Percentiles rank a stretch among this genome's conserved stretches.
phyloP scores from a whole-genome alignment of 192 early-diverging fungal genomes.

The Podila epicladia region DNA sequence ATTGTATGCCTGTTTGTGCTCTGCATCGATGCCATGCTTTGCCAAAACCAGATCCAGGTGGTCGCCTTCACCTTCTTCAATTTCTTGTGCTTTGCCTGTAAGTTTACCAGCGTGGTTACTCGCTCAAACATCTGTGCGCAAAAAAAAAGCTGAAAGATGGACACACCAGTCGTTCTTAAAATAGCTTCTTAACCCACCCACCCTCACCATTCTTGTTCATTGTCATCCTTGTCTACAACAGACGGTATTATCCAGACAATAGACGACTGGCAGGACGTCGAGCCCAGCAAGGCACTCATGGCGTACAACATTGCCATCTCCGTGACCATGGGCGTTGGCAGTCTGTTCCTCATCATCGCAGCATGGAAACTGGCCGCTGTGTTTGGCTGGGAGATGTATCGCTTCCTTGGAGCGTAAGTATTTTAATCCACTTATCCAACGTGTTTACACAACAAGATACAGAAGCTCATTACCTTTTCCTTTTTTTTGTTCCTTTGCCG shows the following conservation, averaged over 20 bases:
- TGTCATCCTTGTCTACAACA: background rate
- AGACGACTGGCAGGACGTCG: slow-evolving; percentile 23
- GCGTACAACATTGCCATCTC: slow-evolving; percentile 35
- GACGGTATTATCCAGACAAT: slow-evolving; percentile 41
- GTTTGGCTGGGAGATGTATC: slow-evolving; percentile 51
- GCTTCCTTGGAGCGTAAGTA: slow-evolving; percentile 49
- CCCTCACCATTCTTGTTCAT: background rate
- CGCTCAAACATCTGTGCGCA: background rate
- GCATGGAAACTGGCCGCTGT: slow-evolving; percentile 35
- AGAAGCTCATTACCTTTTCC: background rate
- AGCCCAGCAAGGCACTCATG: background rate
- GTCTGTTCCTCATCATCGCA: slow-evolving; percentile 22
- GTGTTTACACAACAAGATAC: background rate
- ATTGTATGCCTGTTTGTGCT: slow-evolving; percentile 38
- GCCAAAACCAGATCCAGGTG: slow-evolving; percentile 48
- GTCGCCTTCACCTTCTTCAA: slow-evolving; percentile 68
- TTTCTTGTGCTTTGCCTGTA: slow-evolving; percentile 62
- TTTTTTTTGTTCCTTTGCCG: background rate
- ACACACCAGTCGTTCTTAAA: slow-evolving; percentile 11
- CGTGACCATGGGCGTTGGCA: slow-evolving; percentile 34
- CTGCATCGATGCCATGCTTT: slow-evolving; percentile 48
- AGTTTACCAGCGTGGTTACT: slow-evolving; percentile 6
- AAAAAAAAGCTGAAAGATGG: background rate
- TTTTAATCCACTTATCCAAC: background rate
- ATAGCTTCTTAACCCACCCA: slow-evolving; percentile 4